phyloP scores from a whole-genome alignment of 495 filamentous ascomycete species.

The Podospora pseudoanserina region DNA sequence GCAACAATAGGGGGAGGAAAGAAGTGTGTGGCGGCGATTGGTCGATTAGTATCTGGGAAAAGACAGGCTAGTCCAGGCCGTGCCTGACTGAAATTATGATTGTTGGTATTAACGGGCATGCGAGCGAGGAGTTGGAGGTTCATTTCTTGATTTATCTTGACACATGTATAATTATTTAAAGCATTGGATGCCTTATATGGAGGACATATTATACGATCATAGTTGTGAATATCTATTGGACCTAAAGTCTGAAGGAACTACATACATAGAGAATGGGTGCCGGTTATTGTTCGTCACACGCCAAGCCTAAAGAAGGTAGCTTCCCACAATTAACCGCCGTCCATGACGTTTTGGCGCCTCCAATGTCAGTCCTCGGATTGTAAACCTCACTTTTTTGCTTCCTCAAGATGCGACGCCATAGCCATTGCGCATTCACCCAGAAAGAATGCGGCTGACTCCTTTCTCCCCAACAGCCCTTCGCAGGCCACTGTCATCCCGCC shows the following conservation, averaged over 20 bases:
- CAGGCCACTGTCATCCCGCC: constrained; percentile 7
- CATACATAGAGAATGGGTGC: too few relatives aligned
- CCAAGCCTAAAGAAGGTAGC: neutral
- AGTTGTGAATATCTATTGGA: too few relatives aligned
- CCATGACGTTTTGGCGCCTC: neutral
- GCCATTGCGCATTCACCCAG: constrained; percentile 2
- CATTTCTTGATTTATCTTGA: neutral
- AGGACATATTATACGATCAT: too few relatives aligned
- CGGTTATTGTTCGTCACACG: neutral
- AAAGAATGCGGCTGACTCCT: constrained; percentile 35
- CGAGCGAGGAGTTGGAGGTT: neutral
- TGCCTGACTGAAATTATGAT: neutral
- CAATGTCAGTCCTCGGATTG: neutral
- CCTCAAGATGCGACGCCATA: neutral
- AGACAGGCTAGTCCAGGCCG: neutral
- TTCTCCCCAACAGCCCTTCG: constrained; percentile 20
- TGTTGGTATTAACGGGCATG: neutral
- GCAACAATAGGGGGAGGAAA: neutral
- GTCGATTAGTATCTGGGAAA: neutral
- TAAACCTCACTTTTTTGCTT: neutral
- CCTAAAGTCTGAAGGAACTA: too few relatives aligned
- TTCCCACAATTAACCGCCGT: neutral
- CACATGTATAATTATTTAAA: neutral
- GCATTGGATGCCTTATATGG: neutral
- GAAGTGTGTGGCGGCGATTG: neutral